Evolutionary conservation across 305 asterid species (phyloP), one percentile per base, ranked within the genome.

Genomic region (Fraxinus floribunda): DNA sequence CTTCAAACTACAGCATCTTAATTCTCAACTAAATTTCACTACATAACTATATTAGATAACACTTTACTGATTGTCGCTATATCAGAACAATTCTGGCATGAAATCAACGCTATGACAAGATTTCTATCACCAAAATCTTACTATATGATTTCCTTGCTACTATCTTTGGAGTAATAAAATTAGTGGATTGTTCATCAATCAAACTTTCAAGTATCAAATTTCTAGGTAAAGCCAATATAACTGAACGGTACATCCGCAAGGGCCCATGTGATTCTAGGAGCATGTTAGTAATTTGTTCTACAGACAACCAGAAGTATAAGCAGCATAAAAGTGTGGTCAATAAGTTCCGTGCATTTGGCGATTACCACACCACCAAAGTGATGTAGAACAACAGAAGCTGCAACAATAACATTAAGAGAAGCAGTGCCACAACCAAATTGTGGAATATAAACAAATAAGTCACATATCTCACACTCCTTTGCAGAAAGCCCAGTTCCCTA

Each of bases 371-470:
- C 97, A 89, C 93, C 98, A 83, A 89, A 95, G 86, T 95, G 99
- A 84, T 95, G 97, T 13, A 94, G 91, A 77, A 93, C 90, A 77
- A 95, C 92, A 38, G 98, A 95, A 82, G 96, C 98, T 4, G 98
- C 99, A 2, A 95, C 94, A 24, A 97, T 94, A 46, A 95, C 99
- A 79, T 94, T 95, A 81, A 95, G 57, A 20, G 98, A 95, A 73
- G 99, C 99, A 71, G 99, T 95, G 57, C 98, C 99, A 80, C 94
- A 90, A 0, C 98, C 98, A 79, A 93, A 95, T 79, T 94, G 98
- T 57, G 98, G 98, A 90, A 95, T 95, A 81, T 95, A 95, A 52
- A 95, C 88, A 85, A 95, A 94, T 81, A 89, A 94, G 84, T 94
- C 98, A 18, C 98, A 95, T 60, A 95, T 93, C 90, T 93, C 97